These are phyloP conservation scores for Moesziomyces sp. DNA, from an alignment of 1,284 basidiomycete species.

Conservation along the genomic window DNA sequence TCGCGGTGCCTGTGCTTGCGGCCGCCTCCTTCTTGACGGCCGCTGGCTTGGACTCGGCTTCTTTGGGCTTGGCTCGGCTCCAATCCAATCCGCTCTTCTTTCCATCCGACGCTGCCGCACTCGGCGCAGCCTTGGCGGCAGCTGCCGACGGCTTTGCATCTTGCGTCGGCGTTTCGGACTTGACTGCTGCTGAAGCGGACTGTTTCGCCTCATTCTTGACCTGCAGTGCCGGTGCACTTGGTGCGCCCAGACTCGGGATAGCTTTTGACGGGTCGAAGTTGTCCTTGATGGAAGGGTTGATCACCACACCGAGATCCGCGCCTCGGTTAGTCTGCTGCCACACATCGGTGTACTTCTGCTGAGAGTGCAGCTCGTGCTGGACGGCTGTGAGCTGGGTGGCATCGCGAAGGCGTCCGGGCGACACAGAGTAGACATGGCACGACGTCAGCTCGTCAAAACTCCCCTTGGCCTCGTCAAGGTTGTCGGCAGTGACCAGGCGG, in stretches of 20 bases:
- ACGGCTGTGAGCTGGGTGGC: slow-evolving; percentile 47
- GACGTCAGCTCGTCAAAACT: slow-evolving; percentile 20
- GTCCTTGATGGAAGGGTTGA: slow-evolving; percentile 35
- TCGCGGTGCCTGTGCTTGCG: slow-evolving; percentile 2
- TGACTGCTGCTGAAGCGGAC: slow-evolving; percentile 5
- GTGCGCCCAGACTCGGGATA: slow-evolving; percentile 26
- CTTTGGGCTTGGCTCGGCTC: slow-evolving; percentile 45
- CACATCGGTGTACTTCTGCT: slow-evolving; percentile 42
- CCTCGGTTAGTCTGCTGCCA: slow-evolving; percentile 50
- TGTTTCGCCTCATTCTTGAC: slow-evolving; percentile 16
- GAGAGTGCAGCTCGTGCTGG: slow-evolving; percentile 50
- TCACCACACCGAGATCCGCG: slow-evolving; percentile 44
- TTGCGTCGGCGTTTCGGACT: slow-evolving; percentile 20
- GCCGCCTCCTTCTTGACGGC: slow-evolving; percentile 19
- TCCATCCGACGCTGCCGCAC: slow-evolving; percentile 2
- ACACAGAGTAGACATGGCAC: slow-evolving; percentile 55
- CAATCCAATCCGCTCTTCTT: slow-evolving; percentile 37
- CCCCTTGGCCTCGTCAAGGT: slow-evolving; percentile 35
- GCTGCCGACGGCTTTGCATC: slow-evolving; percentile 10
- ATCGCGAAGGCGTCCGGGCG: slow-evolving; percentile 38
- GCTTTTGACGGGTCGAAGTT: slow-evolving; percentile 39
- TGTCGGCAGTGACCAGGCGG: slow-evolving; percentile 27
- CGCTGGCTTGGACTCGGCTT: slow-evolving; percentile 13
- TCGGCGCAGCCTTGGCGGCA: slow-evolving; percentile 7
- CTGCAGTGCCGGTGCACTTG: slow-evolving; percentile 27